A percentile compares a stretch with the other conserved stretches of the same genome.
Conservation (phyloP, 2,329 filamentous ascomycete genomes). For the Rugonectria rugulosa region DNA sequence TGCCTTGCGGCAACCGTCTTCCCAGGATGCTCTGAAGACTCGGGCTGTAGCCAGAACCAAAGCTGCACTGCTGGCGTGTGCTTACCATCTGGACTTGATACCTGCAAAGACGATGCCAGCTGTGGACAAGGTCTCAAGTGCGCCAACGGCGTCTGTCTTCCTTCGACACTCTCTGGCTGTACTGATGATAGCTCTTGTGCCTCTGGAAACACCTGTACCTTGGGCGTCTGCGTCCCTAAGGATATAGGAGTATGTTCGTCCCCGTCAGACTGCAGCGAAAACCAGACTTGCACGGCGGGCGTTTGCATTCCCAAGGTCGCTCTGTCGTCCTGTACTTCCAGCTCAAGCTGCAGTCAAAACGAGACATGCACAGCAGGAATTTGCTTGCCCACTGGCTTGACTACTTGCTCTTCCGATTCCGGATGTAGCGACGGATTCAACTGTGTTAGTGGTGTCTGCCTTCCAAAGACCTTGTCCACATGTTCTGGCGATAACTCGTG, state of each 20-base stretch:
- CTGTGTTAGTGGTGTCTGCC: conserved; percentile 3
- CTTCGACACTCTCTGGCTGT: neutral
- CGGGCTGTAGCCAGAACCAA: neutral
- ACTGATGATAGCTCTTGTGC: neutral
- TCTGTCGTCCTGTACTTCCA: neutral
- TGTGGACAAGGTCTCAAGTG: neutral
- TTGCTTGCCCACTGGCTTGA: neutral
- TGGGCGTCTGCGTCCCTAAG: neutral
- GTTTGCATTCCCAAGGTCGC: conserved; percentile 1
- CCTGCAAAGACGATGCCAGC: neutral
- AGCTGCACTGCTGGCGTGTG: neutral
- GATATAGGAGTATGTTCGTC: neutral
- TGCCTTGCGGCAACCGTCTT: conserved; percentile 1
- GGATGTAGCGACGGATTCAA: neutral
- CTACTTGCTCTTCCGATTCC: neutral
- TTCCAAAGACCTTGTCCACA: neutral
- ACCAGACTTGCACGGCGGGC: neutral
- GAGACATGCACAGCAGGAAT: conserved; percentile 7
- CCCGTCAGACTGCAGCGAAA: neutral
- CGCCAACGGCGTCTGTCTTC: neutral
- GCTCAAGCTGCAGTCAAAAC: neutral
- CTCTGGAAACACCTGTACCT: neutral
- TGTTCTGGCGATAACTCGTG: neutral
- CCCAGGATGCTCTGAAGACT: neutral
- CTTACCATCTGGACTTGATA: neutral